Conservation (phyloP, 805 yeast genomes). For the Saccharomycopsis synnaedendra region DNA sequence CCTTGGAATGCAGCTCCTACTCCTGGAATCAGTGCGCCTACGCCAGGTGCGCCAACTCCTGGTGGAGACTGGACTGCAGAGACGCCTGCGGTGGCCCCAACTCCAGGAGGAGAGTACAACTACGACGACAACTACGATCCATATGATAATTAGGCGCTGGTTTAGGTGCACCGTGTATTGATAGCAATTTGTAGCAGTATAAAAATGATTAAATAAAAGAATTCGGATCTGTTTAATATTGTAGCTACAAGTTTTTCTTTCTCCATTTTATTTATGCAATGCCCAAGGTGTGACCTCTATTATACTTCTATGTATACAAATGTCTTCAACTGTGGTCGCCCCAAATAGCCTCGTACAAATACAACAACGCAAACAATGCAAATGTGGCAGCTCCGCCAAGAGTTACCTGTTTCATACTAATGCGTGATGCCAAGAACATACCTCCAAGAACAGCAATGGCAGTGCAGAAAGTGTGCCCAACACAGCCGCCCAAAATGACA, state of each 20-base stretch:
- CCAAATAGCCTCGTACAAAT: constrained; percentile 55
- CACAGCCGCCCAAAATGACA: constrained; percentile 78
- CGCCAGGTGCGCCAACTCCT: constrained; percentile 29
- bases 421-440: constrained; percentile 74
- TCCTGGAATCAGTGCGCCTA: constrained; percentile 22
- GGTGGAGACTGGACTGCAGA: constrained; percentile 24
- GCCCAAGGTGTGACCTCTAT: no score
- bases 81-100: constrained; percentile 25
- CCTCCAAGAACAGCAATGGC: constrained; percentile 92
- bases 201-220: no score
- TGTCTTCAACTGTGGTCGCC: constrained; percentile 8
- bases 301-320: no score
- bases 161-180: no score
- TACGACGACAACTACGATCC: constrained; percentile 7
- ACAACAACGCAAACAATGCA: constrained; percentile 68
- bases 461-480: constrained; percentile 86
- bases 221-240: no score
- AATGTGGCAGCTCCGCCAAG: constrained; percentile 86
- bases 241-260: no score
- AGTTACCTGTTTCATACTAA: constrained; percentile 86
- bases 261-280: no score
- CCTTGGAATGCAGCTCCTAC: constrained; percentile 31
- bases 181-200: no score
- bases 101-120: constrained; percentile 10
- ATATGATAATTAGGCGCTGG: not conserved